Base-by-base conservation (phyloP, 163 green algal species). In the Volvox carteri region DNA sequence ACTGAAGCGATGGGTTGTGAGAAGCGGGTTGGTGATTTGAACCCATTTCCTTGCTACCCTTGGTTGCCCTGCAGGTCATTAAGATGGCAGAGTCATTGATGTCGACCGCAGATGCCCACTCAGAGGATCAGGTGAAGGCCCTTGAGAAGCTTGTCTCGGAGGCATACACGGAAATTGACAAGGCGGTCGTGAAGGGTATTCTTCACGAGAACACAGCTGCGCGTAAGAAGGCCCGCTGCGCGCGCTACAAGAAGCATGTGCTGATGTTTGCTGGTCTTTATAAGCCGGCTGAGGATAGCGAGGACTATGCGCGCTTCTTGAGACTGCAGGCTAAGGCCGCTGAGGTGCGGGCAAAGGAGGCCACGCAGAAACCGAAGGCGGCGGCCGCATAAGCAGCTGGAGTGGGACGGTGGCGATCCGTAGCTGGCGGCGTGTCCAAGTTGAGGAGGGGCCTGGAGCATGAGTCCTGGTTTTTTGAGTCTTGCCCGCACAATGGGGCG, bases 131-230 rank as follows among this genome's bases (percentile, higher is more conserved):
- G 44, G 78, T 98, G 28, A 90, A 93, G 60, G 92, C 92, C 50
- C 86, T 98, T 18, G 90, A 96, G 86, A 84, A 87, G 48, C 88
- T 97, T 3, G 96, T 98, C 12, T 76, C 87, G 50, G 96, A 97
- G 83, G 96, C 96, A 4, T 98, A 95, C 92, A 88, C 93, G 56
- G 95, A 96, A 46, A 98, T 99, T 80, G 97, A 99, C 94, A 98
- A 97, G 93, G 95, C 96, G 25, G 95, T 97, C 5, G 68, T 76
- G 50, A 98, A 97, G 94, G 96, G 96, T 50, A 92, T 96, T 14
- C 74, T 99, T 39, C 96, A 99, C 85, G 84, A 90, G 23, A 99
- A 98, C 95, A 99, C 94, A 18, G 97, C 78, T n/a, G 95, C 96
- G 2, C 93, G 97, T 58, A 93, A 96, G 54, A 99, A 99, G 95